phyloP scores from a whole-genome alignment of 1,284 basidiomycete genomes.

The Pseudozyma sp. region DNA sequence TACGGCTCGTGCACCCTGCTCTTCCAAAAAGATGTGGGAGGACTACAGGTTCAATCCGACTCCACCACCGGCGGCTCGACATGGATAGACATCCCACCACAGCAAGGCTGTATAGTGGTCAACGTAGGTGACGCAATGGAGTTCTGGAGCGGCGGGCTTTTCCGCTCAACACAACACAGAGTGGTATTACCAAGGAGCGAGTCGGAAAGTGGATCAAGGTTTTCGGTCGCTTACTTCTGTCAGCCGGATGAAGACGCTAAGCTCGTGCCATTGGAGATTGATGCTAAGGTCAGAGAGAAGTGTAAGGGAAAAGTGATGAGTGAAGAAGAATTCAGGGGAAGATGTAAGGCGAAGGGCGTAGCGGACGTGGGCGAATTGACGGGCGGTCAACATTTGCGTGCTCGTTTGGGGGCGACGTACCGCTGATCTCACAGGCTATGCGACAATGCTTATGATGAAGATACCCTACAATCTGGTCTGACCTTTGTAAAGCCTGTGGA shows the following conservation, averaged over 20 bases:
- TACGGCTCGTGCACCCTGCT: constrained; percentile 86
- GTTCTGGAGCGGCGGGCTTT: constrained; percentile 57
- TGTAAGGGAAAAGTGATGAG: constrained; percentile 29
- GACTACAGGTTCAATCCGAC: constrained; percentile 76
- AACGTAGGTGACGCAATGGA: constrained; percentile 83
- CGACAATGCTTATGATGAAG: too few species aligned
- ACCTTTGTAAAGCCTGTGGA: too few species aligned
- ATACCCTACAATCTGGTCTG: too few species aligned
- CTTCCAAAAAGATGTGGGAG: constrained; percentile 87
- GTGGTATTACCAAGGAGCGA: constrained; percentile 52
- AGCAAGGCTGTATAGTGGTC: constrained; percentile 83
- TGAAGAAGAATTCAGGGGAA: constrained; percentile 17
- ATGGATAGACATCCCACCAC: constrained; percentile 80
- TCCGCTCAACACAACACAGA: constrained; percentile 58
- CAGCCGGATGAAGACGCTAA: constrained; percentile 55
- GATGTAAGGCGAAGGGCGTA: constrained; percentile 46
- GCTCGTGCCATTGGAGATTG: constrained; percentile 39
- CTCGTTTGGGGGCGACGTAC: constrained; percentile 37
- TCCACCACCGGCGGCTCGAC: constrained; percentile 8
- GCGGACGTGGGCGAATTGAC: constrained; percentile 32
- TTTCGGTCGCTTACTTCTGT: constrained; percentile 60
- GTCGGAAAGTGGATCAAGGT: constrained; percentile 44
- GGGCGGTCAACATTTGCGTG: constrained; percentile 49
- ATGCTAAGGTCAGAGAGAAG: constrained; percentile 8
- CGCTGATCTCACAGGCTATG: too few species aligned